A percentile compares a stretch with the other conserved stretches of the same genome.
Conservation (phyloP, 2,329 filamentous ascomycete genomes). For the Neurospora sp. region DNA sequence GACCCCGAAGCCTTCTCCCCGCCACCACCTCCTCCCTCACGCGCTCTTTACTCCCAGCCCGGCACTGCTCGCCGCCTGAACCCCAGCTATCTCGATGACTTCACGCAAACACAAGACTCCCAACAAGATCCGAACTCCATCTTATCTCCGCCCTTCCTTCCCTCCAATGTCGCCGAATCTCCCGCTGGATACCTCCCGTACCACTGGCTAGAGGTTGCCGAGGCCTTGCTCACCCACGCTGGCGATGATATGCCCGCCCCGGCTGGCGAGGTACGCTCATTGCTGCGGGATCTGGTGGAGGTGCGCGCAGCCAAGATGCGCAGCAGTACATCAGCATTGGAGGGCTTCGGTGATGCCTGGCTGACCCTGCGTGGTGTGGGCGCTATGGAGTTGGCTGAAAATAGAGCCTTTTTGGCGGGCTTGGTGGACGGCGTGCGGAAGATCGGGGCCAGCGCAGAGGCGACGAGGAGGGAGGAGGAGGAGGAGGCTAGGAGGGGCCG, state of each 20-base stretch:
- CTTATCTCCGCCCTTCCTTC: slow-evolving; percentile 66
- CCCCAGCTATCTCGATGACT: neutral
- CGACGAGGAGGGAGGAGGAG: slow-evolving; percentile 65
- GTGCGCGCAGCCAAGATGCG: slow-evolving; percentile 84
- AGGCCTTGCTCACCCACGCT: slow-evolving; percentile 77
- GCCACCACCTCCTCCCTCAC: slow-evolving; percentile 55
- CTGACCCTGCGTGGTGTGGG: slow-evolving; percentile 65
- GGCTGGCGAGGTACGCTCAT: slow-evolving; percentile 60
- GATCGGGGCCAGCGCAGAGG: slow-evolving; percentile 73
- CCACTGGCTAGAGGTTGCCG: slow-evolving; percentile 88
- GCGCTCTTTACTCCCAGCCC: slow-evolving; percentile 36
- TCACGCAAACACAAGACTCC: neutral
- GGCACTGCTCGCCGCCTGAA: slow-evolving; percentile 31
- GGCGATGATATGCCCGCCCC: slow-evolving; percentile 65
- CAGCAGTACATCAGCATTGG: slow-evolving; percentile 60
- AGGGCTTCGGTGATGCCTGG: slow-evolving; percentile 62
- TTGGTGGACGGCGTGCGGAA: slow-evolving; percentile 82
- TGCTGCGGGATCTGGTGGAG: slow-evolving; percentile 76
- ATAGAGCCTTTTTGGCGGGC: slow-evolving; percentile 69
- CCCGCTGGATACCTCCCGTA: slow-evolving; percentile 70
- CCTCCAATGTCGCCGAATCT: slow-evolving; percentile 60
- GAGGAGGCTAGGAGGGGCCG: slow-evolving; percentile 47
- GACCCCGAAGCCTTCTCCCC: slow-evolving; percentile 66
- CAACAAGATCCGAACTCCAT: slow-evolving; percentile 20
- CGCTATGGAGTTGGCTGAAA: slow-evolving; percentile 86